Evolutionary conservation across 306 rosid species (phyloP).

Genomic region (Castanea crenata): DNA sequence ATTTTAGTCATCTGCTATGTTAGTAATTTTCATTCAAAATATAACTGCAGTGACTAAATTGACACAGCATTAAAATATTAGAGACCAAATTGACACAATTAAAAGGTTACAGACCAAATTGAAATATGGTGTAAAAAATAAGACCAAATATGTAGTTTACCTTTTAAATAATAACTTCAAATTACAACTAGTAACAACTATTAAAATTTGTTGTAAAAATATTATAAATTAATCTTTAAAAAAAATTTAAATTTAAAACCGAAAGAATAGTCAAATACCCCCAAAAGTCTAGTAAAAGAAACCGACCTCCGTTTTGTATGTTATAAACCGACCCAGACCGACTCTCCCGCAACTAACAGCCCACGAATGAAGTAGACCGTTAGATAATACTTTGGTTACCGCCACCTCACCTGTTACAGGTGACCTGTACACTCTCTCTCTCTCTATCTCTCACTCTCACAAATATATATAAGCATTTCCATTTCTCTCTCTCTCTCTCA

Average conservation of each 20-base stretch:
- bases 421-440: neutral
- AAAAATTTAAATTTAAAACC: too few species aligned
- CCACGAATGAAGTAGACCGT: slow-evolving; percentile 3
- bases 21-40: too few species aligned
- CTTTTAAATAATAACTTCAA: fast-evolving
- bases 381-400: neutral
- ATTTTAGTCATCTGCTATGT: too few species aligned
- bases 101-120: too few species aligned
- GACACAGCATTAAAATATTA: too few species aligned
- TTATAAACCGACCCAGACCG: neutral
- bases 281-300: too few species aligned
- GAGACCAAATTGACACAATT: too few species aligned
- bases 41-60: too few species aligned
- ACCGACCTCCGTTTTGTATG: neutral
- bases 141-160: too few species aligned
- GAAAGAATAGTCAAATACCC: too few species aligned
- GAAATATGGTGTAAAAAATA: too few species aligned
- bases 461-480: neutral
- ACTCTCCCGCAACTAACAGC: neutral
- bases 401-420: neutral
- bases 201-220: fast-evolving
- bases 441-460: neutral
- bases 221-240: fast-evolving
- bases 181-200: fast-evolving
- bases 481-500: neutral